These are phyloP conservation scores for Coemansia sp. DNA, from an alignment of 192 early-diverging fungal species.

Conservation along the genomic window DNA sequence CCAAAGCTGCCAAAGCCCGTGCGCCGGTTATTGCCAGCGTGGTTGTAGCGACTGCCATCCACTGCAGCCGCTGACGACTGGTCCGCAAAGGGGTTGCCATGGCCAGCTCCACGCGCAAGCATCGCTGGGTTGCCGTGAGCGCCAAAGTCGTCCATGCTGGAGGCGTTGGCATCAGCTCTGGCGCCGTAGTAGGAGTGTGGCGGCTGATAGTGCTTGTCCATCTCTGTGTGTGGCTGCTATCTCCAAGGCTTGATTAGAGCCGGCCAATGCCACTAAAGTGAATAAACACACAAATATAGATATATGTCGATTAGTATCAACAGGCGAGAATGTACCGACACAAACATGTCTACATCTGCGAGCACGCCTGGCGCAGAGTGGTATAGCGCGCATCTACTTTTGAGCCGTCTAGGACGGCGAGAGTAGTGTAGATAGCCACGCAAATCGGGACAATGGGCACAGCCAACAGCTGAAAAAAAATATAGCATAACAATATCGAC, in stretches of 20 bases:
- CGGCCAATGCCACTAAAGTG: neutral
- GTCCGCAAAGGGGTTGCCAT: constrained; percentile 40
- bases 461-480: no score
- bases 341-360: no score
- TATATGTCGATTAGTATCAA: neutral
- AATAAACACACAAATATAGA: neutral
- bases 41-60: constrained; percentile 10
- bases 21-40: neutral
- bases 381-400: neutral
- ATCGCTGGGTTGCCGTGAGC: constrained; percentile 1
- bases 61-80: constrained; percentile 17
- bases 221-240: constrained; percentile 1
- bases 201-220: constrained; percentile 24
- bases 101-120: neutral
- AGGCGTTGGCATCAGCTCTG: constrained; percentile 14
- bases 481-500: no score
- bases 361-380: no score
- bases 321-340: no score
- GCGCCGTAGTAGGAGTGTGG: constrained; percentile 24
- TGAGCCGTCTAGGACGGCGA: neutral
- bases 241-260: constrained; percentile 5
- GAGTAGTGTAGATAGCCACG: neutral
- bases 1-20: constrained; percentile 2
- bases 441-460: neutral
- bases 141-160: constrained; percentile 32